Base-by-base conservation (phyloP, 768 basidiomycete genomes). In the Kwoniella sp. region DNA sequence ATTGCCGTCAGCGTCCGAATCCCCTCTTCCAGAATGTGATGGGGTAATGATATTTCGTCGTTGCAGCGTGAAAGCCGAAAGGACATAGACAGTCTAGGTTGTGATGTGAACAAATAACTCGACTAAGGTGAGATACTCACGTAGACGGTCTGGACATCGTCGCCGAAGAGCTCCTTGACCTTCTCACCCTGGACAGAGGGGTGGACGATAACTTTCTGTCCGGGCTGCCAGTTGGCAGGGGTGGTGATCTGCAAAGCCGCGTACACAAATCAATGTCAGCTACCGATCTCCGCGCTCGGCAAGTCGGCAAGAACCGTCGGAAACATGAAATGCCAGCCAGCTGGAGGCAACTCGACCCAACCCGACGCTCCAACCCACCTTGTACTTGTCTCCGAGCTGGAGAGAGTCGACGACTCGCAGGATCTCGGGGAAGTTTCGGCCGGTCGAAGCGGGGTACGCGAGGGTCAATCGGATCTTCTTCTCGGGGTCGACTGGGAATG, bases 401-500 rank as follows among this genome's bases (percentile, higher is more conserved):
- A 99, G 87, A 55, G 93, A 86, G 82, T 99, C 95, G 73, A 98
- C 84, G 60, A 92, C 91, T 63, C 88, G 85, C 1, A 73, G 55
- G 38, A 77, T 56, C 59, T 77, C 76, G 28, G 72, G 70, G 69
- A 74, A 74, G 66, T 73, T 73, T 37, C 93, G 90, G 50, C 95
- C 96, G 73, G 94, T 93, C 13, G 92, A 89, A 55, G 95, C 94
- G 64, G 96, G 96, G 84, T 98, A 98, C 28, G 92, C 83, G 70
- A 99, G 74, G 17, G 87, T 91, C 74, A 96, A 83, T 67, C 95
- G 90, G 79, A 99, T 96, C 74, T 87, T 85, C 84, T 96, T 93
- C 83, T 92, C 92, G 51, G 96, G 94, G 83, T 99, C 96, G 76
- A 99, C 73, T 76, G 53, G 15, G 11, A 17, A 9, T 4, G 17